A percentile compares a stretch with the other conserved stretches of the same genome.
These are phyloP conservation scores for Catharanthus roseus DNA, from an alignment of 257 asterid species.

Conservation along the genomic window DNA sequence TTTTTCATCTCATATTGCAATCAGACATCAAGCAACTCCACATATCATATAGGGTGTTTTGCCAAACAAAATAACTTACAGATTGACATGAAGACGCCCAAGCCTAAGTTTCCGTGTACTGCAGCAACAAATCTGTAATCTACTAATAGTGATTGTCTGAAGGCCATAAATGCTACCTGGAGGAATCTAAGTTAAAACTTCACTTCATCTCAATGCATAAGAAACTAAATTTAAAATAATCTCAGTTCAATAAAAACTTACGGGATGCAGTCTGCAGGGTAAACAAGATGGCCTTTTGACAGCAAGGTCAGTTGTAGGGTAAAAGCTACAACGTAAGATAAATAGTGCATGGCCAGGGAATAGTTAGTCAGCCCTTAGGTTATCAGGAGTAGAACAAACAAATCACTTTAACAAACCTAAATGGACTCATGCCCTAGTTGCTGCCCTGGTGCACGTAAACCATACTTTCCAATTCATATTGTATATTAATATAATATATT, in stretches of 20 bases:
- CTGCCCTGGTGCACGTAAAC: background rate
- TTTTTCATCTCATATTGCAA: background rate
- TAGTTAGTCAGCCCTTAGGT: no score
- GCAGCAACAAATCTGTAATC: background rate
- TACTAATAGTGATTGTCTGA: background rate
- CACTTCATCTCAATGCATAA: background rate
- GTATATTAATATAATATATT: conserved; percentile 11
- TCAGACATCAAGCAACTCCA: background rate
- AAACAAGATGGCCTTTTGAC: background rate
- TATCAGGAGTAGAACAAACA: background rate
- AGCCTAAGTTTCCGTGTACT: background rate
- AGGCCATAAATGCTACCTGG: background rate
- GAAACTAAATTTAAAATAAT: background rate
- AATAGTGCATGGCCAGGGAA: background rate
- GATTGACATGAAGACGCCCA: background rate
- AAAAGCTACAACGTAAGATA: background rate
- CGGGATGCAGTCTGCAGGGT: background rate
- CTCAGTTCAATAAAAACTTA: background rate
- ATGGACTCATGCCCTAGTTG: background rate
- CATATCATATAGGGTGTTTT: background rate
- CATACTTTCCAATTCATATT: conserved; percentile 6
- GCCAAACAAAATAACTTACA: background rate
- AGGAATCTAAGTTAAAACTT: background rate
- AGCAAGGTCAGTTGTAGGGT: background rate
- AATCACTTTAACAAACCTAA: background rate